Percentiles rank a stretch among this genome's conserved stretches.
Evolutionary conservation across 495 filamentous ascomycete genomes (phyloP).

Genomic region (Paragyromitra xinjiangensis): DNA sequence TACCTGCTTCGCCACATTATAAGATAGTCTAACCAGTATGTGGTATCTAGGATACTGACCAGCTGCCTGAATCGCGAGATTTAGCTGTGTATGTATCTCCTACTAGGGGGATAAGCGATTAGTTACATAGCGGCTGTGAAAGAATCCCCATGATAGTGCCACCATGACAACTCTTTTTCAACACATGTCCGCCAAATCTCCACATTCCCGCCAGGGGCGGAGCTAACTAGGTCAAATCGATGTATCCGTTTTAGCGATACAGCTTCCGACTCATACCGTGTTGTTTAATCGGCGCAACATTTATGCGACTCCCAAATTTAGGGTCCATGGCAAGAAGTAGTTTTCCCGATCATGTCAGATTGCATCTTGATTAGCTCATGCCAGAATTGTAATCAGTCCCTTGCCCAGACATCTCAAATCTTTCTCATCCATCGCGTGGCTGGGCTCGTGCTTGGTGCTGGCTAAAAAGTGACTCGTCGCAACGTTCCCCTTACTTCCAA

Average conservation of each 20-base stretch:
- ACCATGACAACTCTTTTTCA: neutral
- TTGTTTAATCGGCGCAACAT: neutral
- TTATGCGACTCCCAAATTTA: conserved; percentile 9
- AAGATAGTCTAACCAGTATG: neutral
- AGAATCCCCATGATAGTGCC: neutral
- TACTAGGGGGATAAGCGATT: neutral
- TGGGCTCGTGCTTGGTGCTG: neutral
- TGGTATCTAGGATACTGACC: conserved; percentile 1
- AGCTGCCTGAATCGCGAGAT: neutral
- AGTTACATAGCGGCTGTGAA: neutral
- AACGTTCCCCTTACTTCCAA: conserved; percentile 14
- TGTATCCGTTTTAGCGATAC: neutral
- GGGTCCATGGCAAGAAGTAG: neutral
- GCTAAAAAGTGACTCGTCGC: conserved; percentile 13
- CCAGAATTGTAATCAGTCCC: neutral
- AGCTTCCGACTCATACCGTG: neutral
- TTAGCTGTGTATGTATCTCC: neutral
- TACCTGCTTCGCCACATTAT: neutral
- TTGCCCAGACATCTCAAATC: neutral
- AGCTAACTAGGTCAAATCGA: neutral
- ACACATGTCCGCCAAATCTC: neutral
- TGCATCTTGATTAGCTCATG: neutral
- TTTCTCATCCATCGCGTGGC: conserved; percentile 13
- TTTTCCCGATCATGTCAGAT: conserved; percentile 5
- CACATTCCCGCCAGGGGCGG: neutral